Conservation (phyloP, 345 rosid genomes). For the Stellera chamaejasme region DNA sequence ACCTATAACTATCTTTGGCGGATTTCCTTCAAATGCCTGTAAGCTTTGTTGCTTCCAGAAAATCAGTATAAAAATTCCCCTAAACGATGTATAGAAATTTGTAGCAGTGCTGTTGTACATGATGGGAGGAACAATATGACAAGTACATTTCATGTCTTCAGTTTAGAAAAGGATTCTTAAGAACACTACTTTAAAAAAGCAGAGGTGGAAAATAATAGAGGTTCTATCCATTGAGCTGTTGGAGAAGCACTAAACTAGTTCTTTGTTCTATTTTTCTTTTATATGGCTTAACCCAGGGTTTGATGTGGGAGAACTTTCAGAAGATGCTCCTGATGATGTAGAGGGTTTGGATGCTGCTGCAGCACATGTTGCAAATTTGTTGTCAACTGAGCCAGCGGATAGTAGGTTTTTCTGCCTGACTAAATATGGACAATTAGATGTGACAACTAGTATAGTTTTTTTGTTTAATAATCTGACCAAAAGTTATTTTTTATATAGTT, state of each 20-base stretch:
- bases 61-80: not conserved
- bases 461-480: not conserved
- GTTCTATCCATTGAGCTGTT: not conserved
- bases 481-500: no score
- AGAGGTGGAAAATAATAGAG: not conserved
- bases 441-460: not conserved
- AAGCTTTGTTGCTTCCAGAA: slow-evolving; percentile 26
- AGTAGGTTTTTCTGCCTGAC: slow-evolving; percentile 47
- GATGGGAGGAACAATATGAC: not conserved
- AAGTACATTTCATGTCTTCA: not conserved
- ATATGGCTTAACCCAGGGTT: slow-evolving; percentile 57
- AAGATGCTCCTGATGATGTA: slow-evolving; percentile 76
- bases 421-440: slow-evolving; percentile 2
- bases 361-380: slow-evolving; percentile 82
- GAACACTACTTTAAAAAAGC: not conserved
- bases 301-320: slow-evolving; percentile 78
- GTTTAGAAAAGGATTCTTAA: not conserved
- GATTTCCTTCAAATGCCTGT: slow-evolving; percentile 98
- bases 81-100: not conserved
- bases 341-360: slow-evolving; percentile 93
- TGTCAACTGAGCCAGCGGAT: slow-evolving; percentile 89
- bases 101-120: not conserved
- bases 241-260: slow-evolving; percentile 7
- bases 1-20: slow-evolving; percentile 83
- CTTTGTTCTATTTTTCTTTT: not conserved